Percentiles rank a stretch among this genome's conserved stretches.
phyloP scores from a whole-genome alignment of 176 grass and related monocot genomes.

The Pontederia crassipes region DNA sequence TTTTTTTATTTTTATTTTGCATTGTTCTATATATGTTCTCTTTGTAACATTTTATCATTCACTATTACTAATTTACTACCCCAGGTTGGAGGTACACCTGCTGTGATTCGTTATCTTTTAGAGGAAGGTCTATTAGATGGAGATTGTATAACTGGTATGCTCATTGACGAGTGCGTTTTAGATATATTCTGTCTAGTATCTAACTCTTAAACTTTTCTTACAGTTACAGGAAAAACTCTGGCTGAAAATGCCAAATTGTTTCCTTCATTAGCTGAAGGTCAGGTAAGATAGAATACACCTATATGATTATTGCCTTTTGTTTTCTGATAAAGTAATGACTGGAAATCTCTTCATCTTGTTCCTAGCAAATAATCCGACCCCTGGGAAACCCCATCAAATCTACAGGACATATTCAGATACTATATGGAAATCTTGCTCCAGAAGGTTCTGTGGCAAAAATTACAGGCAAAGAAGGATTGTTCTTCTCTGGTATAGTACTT shows the following conservation, averaged over 20 bases:
- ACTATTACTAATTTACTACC: slow-evolving; percentile 6
- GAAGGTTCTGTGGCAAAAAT: slow-evolving; percentile 99
- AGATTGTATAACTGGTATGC: slow-evolving; percentile 82
- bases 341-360: background rate
- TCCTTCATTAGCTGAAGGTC: slow-evolving; percentile 66
- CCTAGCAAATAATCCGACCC: slow-evolving; percentile 83
- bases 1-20: background rate
- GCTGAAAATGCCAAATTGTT: slow-evolving; percentile 85
- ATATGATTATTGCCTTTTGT: background rate
- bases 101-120: slow-evolving; percentile 83
- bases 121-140: slow-evolving; percentile 86
- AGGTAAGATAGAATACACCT: slow-evolving; percentile 37
- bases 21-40: background rate
- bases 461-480: slow-evolving; percentile 96
- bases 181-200: background rate
- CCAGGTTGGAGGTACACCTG: slow-evolving; percentile 94
- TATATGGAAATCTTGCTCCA: slow-evolving; percentile 95
- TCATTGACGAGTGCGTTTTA: background rate
- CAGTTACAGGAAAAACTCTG: slow-evolving; percentile 95
- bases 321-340: background rate
- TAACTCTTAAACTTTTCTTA: background rate
- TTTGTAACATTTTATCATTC: background rate
- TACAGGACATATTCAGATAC: slow-evolving; percentile 98
- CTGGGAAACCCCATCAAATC: slow-evolving; percentile 88
- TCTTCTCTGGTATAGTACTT: slow-evolving; percentile 67